These are phyloP conservation scores for Eimeria tenella DNA, from an alignment of 169 alveolate species.

Conservation along the genomic window DNA sequence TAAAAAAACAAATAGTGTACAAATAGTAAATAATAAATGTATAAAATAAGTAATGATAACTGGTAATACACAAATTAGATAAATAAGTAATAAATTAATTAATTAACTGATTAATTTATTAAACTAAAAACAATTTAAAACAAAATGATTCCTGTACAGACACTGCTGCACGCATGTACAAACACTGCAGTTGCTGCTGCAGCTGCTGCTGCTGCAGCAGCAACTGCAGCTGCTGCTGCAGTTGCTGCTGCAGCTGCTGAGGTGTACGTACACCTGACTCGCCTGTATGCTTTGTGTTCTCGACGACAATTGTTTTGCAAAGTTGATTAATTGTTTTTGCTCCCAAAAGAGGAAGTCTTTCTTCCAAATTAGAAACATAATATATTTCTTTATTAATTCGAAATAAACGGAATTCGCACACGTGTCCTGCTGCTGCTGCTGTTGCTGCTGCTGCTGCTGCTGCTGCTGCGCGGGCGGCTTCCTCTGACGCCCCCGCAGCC, in stretches of 20 bases:
- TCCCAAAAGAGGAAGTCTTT: background rate
- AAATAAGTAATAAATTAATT: too few species aligned
- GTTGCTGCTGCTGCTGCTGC: background rate
- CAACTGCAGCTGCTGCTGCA: background rate
- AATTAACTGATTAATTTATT: too few species aligned
- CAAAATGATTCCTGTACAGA: background rate
- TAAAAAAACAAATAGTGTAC: too few species aligned
- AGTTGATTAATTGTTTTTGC: slow-evolving; percentile 39
- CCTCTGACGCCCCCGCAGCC: background rate
- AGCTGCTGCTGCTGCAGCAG: background rate
- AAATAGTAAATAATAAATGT: too few species aligned
- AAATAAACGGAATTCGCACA: background rate
- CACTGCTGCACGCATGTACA: background rate
- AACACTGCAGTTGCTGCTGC: background rate
- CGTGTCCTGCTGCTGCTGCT: background rate
- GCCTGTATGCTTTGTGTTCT: slow-evolving; percentile 59
- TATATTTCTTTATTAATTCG: background rate
- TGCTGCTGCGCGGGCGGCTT: background rate
- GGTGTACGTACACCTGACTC: background rate
- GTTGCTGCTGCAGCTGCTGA: background rate
- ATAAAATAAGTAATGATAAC: too few species aligned
- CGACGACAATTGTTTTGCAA: slow-evolving; percentile 73
- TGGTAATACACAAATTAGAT: too few species aligned
- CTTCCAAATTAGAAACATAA: slow-evolving; percentile 6
- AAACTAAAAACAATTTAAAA: too few species aligned